Evolutionary conservation across 1,284 basidiomycete species (phyloP).

Genomic region (Flammula alnicola): DNA sequence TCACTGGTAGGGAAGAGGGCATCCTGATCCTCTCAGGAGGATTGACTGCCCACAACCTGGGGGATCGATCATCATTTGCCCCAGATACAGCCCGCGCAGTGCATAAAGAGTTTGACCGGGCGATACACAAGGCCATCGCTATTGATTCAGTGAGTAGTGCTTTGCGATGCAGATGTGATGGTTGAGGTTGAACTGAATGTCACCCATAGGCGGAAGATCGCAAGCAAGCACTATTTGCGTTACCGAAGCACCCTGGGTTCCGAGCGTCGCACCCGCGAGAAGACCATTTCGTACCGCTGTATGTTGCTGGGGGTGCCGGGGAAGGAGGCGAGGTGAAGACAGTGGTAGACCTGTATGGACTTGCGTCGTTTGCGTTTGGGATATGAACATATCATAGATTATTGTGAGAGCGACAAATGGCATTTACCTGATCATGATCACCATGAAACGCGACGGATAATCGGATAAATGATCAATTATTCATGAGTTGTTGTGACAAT

Average conservation of each 20-base stretch:
- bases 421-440: slow-evolving; percentile 18
- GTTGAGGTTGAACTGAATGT: slow-evolving; percentile 18
- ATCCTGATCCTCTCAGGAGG: slow-evolving; percentile 76
- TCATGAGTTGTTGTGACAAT: slow-evolving; percentile 18
- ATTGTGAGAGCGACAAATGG: slow-evolving; percentile 7
- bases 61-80: slow-evolving; percentile 56
- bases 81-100: slow-evolving; percentile 50
- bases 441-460: slow-evolving; percentile 18
- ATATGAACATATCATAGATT: slow-evolving; percentile 34
- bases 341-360: slow-evolving; percentile 58
- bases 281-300: slow-evolving; percentile 77
- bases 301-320: slow-evolving; percentile 75
- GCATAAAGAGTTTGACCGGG: slow-evolving; percentile 62
- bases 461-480: too few species aligned
- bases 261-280: slow-evolving; percentile 67
- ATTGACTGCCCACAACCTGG: slow-evolving; percentile 68
- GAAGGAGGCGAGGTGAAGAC: slow-evolving; percentile 56
- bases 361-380: slow-evolving; percentile 67
- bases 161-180: slow-evolving; percentile 10
- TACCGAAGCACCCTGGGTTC: slow-evolving; percentile 64
- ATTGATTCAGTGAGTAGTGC: slow-evolving; percentile 50
- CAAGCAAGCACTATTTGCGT: slow-evolving; percentile 41
- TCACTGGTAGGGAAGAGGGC: slow-evolving; percentile 54
- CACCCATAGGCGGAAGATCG: slow-evolving; percentile 34
- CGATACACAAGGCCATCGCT: slow-evolving; percentile 59